Conservation (phyloP, 805 yeast genomes). For the Yamadazyma olivae region DNA sequence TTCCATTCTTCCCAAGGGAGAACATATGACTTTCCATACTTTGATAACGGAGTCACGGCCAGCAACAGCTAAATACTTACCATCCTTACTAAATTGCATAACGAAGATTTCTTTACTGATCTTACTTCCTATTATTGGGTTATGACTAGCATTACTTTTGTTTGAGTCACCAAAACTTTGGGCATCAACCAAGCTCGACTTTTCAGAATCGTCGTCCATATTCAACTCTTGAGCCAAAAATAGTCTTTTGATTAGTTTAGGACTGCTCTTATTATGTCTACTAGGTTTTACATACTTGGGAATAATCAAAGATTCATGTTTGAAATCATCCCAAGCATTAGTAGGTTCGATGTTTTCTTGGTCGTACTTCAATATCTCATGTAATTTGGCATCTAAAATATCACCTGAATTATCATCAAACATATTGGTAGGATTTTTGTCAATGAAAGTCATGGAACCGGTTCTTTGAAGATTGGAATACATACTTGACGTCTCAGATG, state of each 20-base stretch:
- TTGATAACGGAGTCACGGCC: conserved; percentile 69
- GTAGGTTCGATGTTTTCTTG: background rate
- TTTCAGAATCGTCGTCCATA: conserved; percentile 12
- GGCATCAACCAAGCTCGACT: background rate
- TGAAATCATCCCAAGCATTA: conserved; percentile 28
- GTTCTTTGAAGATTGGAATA: conserved; percentile 2
- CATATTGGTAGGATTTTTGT: conserved; percentile 1
- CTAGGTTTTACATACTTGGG: conserved; percentile 57
- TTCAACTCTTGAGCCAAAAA: conserved; percentile 66
- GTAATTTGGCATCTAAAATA: conserved; percentile 4
- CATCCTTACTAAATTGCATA: conserved; percentile 73
- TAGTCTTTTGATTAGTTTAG: conserved; percentile 46
- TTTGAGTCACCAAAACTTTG: background rate
- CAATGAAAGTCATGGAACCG: conserved; percentile 5
- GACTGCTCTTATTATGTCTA: conserved; percentile 45
- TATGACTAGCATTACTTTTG: background rate
- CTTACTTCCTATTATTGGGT: conserved; percentile 1
- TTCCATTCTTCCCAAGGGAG: conserved; percentile 65
- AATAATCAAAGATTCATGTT: conserved; percentile 37
- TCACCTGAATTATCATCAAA: conserved; percentile 4
- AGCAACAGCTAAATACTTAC: conserved; percentile 79
- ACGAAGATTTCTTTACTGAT: conserved; percentile 59
- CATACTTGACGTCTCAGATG: conserved; percentile 7
- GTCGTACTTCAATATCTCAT: conserved; percentile 1
- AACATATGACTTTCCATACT: conserved; percentile 77